A percentile compares a stretch with the other conserved stretches of the same genome.
Conservation (phyloP, 352 stramenopile genomes). For the Globisporangium irregulare region DNA sequence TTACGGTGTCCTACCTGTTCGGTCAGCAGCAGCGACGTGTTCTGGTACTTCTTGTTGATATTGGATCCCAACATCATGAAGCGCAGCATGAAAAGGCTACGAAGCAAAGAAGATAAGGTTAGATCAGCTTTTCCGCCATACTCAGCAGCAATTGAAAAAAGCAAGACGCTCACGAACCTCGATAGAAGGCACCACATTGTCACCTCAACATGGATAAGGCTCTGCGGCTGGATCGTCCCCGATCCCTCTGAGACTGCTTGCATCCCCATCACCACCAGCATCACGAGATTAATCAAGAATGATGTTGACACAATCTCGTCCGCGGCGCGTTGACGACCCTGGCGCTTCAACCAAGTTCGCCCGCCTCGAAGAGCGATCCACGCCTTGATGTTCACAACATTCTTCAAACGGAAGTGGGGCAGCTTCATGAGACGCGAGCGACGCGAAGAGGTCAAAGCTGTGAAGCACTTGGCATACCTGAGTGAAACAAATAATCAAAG, state of each 20-base stretch:
- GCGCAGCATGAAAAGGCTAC: slow-evolving; percentile 85
- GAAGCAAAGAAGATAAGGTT: slow-evolving; percentile 13
- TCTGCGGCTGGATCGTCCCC: slow-evolving; percentile 47
- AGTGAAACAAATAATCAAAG: slow-evolving; percentile 1
- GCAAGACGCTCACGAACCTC: slow-evolving; percentile 33
- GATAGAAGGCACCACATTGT: slow-evolving; percentile 85
- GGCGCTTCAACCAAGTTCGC: slow-evolving; percentile 86
- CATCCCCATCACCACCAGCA: slow-evolving; percentile 84
- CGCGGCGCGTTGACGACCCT: slow-evolving; percentile 77
- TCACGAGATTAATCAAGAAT: slow-evolving; percentile 85
- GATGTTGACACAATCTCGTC: slow-evolving; percentile 89
- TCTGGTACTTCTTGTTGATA: slow-evolving; percentile 91
- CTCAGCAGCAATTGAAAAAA: slow-evolving; percentile 9
- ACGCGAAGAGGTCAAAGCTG: slow-evolving; percentile 80
- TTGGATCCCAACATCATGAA: slow-evolving; percentile 90
- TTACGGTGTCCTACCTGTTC: slow-evolving; percentile 61
- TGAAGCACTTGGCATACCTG: slow-evolving; percentile 89
- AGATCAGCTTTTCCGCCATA: not conserved
- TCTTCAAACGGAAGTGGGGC: slow-evolving; percentile 89
- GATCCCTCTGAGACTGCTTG: slow-evolving; percentile 70
- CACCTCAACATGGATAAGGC: slow-evolving; percentile 81
- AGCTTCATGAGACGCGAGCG: slow-evolving; percentile 80
- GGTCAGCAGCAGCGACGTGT: slow-evolving; percentile 88
- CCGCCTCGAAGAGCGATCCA: slow-evolving; percentile 87
- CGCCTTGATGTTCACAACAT: slow-evolving; percentile 89